phyloP scores from a whole-genome alignment of 805 yeast genomes.

The Lipomyces sp. region DNA sequence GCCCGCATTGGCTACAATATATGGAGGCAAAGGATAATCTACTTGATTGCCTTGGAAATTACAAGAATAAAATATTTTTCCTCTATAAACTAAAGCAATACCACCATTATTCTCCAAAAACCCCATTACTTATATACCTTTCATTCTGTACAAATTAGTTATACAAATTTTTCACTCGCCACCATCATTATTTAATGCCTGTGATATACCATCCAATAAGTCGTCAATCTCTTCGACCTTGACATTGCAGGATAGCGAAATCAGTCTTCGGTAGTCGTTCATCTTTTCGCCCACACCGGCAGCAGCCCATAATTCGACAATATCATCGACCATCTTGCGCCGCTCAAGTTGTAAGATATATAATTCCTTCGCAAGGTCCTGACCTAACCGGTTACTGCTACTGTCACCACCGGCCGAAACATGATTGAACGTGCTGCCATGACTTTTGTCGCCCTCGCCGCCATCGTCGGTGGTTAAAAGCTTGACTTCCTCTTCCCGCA shows the following conservation, averaged over 20 bases:
- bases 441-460: conserved; percentile 31
- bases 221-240: conserved; percentile 80
- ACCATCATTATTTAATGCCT: conserved; percentile 24
- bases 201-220: conserved; percentile 61
- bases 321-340: conserved; percentile 50
- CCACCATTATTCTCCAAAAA: neutral
- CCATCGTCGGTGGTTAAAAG: conserved; percentile 22
- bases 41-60: no score
- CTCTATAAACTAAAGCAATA: neutral
- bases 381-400: conserved; percentile 9
- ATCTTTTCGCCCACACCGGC: conserved; percentile 60
- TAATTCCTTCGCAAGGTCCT: conserved; percentile 48
- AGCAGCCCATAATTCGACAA: conserved; percentile 56
- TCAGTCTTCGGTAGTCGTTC: conserved; percentile 77
- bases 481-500: conserved; percentile 57
- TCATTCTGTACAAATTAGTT: neutral
- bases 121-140: neutral
- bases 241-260: conserved; percentile 77
- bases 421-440: conserved; percentile 30
- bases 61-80: no score
- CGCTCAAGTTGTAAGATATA: conserved; percentile 51
- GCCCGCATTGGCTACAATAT: neutral
- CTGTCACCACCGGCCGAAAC: conserved; percentile 11
- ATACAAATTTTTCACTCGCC: neutral
- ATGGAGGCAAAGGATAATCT: neutral